Conservation (phyloP, 2,329 filamentous ascomycete genomes). For the Trichoderma afroharzianum region DNA sequence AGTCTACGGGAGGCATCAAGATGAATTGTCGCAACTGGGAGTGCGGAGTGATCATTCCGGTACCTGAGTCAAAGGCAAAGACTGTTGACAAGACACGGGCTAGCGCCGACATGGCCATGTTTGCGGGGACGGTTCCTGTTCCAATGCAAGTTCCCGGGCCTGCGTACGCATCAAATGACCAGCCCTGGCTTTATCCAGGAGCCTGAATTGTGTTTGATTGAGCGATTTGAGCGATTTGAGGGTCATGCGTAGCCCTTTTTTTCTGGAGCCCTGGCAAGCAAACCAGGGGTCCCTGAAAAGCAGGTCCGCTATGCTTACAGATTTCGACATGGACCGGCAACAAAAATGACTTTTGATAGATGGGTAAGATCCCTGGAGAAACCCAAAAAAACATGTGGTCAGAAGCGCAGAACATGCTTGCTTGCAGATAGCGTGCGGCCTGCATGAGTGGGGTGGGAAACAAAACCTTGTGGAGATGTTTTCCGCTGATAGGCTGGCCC, state of each 20-base stretch:
- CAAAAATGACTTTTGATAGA: not conserved
- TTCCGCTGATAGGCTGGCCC: constrained; percentile 13
- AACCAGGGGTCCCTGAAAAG: not conserved
- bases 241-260: not conserved
- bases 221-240: constrained; percentile 7
- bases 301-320: not conserved
- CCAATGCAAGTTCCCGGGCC: constrained; percentile 61
- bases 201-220: constrained; percentile 20
- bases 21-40: constrained; percentile 92
- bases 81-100: constrained; percentile 18
- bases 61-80: constrained; percentile 33
- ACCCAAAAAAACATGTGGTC: constrained; percentile 2
- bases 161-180: constrained; percentile 40
- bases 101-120: constrained; percentile 36
- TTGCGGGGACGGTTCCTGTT: constrained; percentile 55
- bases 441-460: constrained; percentile 5
- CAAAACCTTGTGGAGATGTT: not conserved
- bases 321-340: not conserved
- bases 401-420: constrained; percentile 18
- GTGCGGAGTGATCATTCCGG: constrained; percentile 77
- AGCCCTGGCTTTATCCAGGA: constrained; percentile 43
- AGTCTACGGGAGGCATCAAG: constrained; percentile 62
- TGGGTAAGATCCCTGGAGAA: constrained; percentile 4
- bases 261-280: not conserved
- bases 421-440: constrained; percentile 17